phyloP scores from a whole-genome alignment of 2,329 filamentous ascomycete species.

The Aureobasidium musti region DNA sequence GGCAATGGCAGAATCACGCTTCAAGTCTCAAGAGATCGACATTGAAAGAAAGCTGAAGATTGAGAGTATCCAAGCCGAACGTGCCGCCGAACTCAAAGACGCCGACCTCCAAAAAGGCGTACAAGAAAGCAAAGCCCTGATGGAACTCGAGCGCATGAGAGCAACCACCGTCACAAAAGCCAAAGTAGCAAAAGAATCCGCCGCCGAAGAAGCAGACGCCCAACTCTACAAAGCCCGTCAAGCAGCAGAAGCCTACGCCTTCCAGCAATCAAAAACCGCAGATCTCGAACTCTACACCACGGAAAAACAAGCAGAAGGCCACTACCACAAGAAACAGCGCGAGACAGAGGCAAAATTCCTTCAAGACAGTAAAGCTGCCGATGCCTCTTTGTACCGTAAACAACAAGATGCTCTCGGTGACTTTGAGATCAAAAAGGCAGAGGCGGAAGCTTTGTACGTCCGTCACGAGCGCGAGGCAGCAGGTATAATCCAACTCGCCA shows the following conservation, averaged over 20 bases:
- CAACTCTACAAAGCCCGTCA: constrained; percentile 51
- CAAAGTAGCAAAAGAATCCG: constrained; percentile 66
- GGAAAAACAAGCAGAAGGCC: constrained; percentile 52
- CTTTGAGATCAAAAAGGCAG: constrained; percentile 49
- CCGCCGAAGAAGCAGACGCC: constrained; percentile 67
- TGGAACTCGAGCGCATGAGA: constrained; percentile 77
- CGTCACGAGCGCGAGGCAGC: constrained; percentile 72
- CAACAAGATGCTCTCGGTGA: constrained; percentile 47
- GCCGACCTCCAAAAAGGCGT: constrained; percentile 79
- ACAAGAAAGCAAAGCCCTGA: constrained; percentile 73
- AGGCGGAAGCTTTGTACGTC: constrained; percentile 62
- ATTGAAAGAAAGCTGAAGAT: constrained; percentile 75
- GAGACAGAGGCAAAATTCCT: constrained; percentile 43
- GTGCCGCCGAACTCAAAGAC: constrained; percentile 72
- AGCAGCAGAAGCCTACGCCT: constrained; percentile 54
- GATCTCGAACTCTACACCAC: constrained; percentile 58
- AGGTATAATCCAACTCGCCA: constrained; percentile 73
- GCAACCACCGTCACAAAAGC: constrained; percentile 78
- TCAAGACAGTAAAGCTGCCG: constrained; percentile 45
- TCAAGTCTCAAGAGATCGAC: constrained; percentile 70
- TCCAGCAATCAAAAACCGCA: constrained; percentile 61
- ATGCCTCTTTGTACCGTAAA: constrained; percentile 53
- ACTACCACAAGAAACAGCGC: constrained; percentile 56
- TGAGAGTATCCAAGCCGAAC: constrained; percentile 70
- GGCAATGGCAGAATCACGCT: constrained; percentile 72